A percentile compares a stretch with the other conserved stretches of the same genome.
phyloP scores from a whole-genome alignment of 306 rosid species.

The Vigna angularis region DNA sequence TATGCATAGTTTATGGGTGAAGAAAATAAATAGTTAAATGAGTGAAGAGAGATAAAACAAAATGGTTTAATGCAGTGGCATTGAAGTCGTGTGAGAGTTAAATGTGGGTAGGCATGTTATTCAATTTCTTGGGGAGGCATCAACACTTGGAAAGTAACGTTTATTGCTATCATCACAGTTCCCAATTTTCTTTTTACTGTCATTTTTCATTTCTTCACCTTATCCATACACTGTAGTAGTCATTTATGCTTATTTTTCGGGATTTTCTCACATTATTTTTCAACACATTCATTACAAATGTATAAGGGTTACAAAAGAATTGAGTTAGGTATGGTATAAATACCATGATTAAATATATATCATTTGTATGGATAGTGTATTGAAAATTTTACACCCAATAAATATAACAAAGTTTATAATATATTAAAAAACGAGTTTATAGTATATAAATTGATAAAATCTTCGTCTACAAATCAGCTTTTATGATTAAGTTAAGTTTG shows the following conservation, averaged over 20 bases:
- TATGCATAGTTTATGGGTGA: neutral
- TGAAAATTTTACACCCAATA: too few species aligned
- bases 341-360: too few species aligned
- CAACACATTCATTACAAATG: neutral
- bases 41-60: slow-evolving; percentile 5
- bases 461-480: too few species aligned
- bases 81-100: slow-evolving; percentile 26
- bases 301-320: too few species aligned
- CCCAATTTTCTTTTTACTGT: too few species aligned
- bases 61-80: slow-evolving; percentile 7
- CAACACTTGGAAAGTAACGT: slow-evolving; percentile 34
- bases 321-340: too few species aligned
- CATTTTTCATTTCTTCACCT: neutral
- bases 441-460: too few species aligned
- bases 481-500: too few species aligned
- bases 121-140: slow-evolving; percentile 20
- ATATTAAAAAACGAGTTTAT: too few species aligned
- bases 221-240: neutral
- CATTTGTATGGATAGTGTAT: too few species aligned
- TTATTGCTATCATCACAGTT: slow-evolving; percentile 31
- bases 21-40: slow-evolving; percentile 26
- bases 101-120: slow-evolving; percentile 36
- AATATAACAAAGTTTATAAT: too few species aligned
- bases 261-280: neutral
- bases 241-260: neutral